Base-by-base conservation (phyloP, 108 stramenopile genomes). In the Cafeteria roenbergensis region DNA sequence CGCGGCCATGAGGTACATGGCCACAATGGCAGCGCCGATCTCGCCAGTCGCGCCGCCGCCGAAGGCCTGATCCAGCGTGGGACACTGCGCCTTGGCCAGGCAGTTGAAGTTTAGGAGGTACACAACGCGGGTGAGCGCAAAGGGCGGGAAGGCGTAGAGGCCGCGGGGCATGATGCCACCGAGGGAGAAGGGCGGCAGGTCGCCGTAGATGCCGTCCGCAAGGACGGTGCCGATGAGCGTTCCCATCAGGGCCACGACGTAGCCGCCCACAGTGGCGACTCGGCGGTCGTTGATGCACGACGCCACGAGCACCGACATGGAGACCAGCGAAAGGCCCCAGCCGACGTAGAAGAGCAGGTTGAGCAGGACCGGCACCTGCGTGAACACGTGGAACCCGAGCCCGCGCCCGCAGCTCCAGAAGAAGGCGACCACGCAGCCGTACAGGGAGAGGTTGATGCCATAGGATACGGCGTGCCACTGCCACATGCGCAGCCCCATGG, bases 41-140 rank as follows among this genome's bases (percentile, higher is more conserved):
- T 61, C 59, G 9, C 9, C 4, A 22, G 52, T 53, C 20, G 22
- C 9, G 22, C 2, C 8, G 2, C 3, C 37, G 21, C 2, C 2
- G 22, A 27, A 20, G 20, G 17, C 29, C 22, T 6, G 17, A 38
- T 29, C 9, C 17, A 29, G 2, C 1, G 20, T 25, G 21, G 30
- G 37, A 27, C 59, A 61, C 24, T 12, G 2, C 22, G 2, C 22
- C 37, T 38, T 35, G 30, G 30, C 9, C 1, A 61, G 9, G 30
- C 59, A 61, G 22, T 8, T 27, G 24, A 61, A 61, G n/a, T 61
- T 61, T 27, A 61, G 9, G 24, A 61, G 37, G 59, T 61, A 61
- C 24, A 61, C n/a, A 2, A 2, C 37, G 2, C 59, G 22, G 22
- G 24, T n/a, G 37, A 61, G 37, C 22, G 21, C 59, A 12, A 61